Base-by-base conservation (phyloP, 1,139 yeast species). In the Candida tunisiensis region DNA sequence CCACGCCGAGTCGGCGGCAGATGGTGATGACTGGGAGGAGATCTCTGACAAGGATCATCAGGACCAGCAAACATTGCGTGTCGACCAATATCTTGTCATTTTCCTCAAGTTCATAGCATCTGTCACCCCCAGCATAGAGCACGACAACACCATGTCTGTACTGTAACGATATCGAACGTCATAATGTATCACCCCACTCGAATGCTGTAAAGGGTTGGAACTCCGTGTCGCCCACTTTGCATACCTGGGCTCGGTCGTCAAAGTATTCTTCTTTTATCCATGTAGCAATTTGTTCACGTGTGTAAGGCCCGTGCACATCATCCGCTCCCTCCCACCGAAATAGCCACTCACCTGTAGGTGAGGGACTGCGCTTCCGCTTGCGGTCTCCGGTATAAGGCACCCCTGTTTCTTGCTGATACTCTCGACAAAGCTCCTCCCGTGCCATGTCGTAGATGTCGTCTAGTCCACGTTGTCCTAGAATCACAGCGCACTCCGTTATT, bases 121-220 rank as follows among this genome's bases (percentile, higher is more conserved):
- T 55, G 96, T 91, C 9, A 85, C 93, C 3, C 99, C 99, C 0
- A 94, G 95, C 8, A 83, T 88, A 31, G 94, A 85, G 51, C 91
- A 85, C 51, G 98, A 88, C 45, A 83, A 83, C 49, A 85, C 96
- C 21, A 88, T 85, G 94, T 23, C 38, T 5, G 42, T 40, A 3
- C 29, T 35, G 13, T 36, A 23, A 20, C n/a, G 21, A 19, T 27
- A 6, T 10, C n/a, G n/a, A n/a, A n/a, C n/a, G n/a, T n/a, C n/a
- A n/a, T n/a, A n/a, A n/a, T n/a, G n/a, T n/a, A n/a, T n/a, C n/a
- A n/a, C n/a, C n/a, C n/a, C n/a, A n/a, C n/a, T n/a, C n/a, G n/a
- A n/a, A n/a, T n/a, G n/a, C n/a, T n/a, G n/a, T n/a, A n/a, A n/a
- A n/a, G n/a, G n/a, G n/a, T n/a, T n/a, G n/a, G n/a, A 23, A 25